Evolutionary conservation across 148 eudicot genomes (phyloP), one percentile per base, ranked within the genome.

Genomic region (Camellia sinensis): DNA sequence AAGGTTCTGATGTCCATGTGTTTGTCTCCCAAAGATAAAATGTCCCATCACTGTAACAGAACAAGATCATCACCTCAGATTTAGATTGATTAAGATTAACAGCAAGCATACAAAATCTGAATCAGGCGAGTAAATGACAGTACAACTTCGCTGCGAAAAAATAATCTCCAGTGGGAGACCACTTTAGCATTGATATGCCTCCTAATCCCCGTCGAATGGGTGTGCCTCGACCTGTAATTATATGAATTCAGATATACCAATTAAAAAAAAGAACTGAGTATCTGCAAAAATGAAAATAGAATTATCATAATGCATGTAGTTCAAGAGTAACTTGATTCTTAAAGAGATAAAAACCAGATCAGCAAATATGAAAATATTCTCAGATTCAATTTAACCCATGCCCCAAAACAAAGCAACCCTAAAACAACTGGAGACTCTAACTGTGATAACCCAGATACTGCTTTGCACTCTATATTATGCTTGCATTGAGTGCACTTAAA

Each of bases 11-110:
- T 40, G 95, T 92, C 99, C 99, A 97, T 46, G 98, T 92, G 78
- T 88, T 92, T 53, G 98, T 97, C 87, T 97, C 98, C 99, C 99
- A 97, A 57, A 97, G 88, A 84, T 97, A 94, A 85, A 97, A 97
- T 79, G 99, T 94, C 61, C 98, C 99, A 83, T 92, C 98, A 81
- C 99, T 96, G 91, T 82, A 85, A 80, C 69, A 60, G 67, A 84
- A 76, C 0, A 70, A 63, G 48, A 69, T 59, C 1, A 78, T 67
- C 43, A 77, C 67, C 45, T 61, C 41, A 75, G 57, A 29, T 46
- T 18, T 12, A 37, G 15, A 76, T 53, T 13, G 11, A 71, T 54
- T 13, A 14, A 37, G 12, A 71, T 40, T 54, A 54, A 73, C 15
- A 60, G 44, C 14, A 68, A 59, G 67, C 61, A 77, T 53, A 64